Evolutionary conservation across 352 stramenopile genomes (phyloP).

Genomic region (Phytophthora kernoviae): DNA sequence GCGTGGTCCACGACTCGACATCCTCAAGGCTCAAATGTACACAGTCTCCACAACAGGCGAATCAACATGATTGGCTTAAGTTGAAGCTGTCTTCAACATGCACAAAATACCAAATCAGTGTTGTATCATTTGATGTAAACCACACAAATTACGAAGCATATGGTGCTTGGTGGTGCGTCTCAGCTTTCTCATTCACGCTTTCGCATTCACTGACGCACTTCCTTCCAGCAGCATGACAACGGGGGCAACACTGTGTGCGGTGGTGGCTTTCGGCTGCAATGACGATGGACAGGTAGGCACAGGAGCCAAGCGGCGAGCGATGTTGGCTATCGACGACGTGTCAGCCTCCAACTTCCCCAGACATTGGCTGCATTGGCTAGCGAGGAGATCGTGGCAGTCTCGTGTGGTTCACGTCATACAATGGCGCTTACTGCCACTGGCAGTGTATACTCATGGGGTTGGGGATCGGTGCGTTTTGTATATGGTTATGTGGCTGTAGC

Average conservation of each 20-base stretch:
- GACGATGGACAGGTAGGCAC: constrained; percentile 83
- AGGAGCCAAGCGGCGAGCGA: constrained; percentile 60
- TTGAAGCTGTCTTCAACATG: constrained; percentile 4
- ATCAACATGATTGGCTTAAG: constrained; percentile 4
- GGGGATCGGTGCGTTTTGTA: constrained; percentile 58
- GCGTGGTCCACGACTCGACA: constrained; percentile 49
- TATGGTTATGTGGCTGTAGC: neutral
- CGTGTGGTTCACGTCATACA: constrained; percentile 81
- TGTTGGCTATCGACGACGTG: constrained; percentile 68
- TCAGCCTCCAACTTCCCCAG: constrained; percentile 79
- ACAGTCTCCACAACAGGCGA: neutral
- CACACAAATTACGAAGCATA: neutral
- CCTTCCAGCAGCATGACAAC: constrained; percentile 12
- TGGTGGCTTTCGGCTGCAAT: constrained; percentile 83
- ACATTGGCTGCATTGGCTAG: constrained; percentile 52
- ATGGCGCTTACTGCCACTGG: constrained; percentile 75
- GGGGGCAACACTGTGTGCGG: constrained; percentile 35
- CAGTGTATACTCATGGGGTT: constrained; percentile 78
- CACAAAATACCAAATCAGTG: too few species aligned
- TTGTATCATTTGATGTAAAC: neutral
- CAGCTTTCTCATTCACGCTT: constrained; percentile 3
- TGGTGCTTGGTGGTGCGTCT: too few species aligned
- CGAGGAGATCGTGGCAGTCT: constrained; percentile 69
- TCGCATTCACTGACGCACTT: neutral
- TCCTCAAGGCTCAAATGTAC: constrained; percentile 54